Conservation (phyloP, 306 rosid species). For the Prunus campanulata region DNA sequence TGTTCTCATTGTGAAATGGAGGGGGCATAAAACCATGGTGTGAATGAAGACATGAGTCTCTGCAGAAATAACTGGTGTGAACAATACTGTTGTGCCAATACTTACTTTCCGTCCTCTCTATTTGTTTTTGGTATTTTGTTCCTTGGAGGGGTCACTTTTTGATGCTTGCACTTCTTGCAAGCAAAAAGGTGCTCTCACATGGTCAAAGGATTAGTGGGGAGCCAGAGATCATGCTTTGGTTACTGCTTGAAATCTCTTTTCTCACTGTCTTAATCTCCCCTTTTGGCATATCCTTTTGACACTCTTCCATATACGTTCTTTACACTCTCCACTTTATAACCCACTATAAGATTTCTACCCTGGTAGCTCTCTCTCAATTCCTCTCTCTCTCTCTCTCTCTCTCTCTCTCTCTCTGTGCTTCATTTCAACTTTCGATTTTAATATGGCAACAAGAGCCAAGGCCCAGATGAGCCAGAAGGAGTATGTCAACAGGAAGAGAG, state of each 20-base stretch:
- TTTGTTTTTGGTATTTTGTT: constrained; percentile 17
- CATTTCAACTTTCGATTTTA: neutral
- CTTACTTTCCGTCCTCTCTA: neutral
- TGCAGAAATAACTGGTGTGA: neutral
- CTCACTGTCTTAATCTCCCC: constrained; percentile 44
- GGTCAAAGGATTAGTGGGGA: constrained; percentile 21
- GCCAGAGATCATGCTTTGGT: constrained; percentile 17
- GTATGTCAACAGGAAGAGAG: constrained; percentile 18
- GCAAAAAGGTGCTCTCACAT: constrained; percentile 6
- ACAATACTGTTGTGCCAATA: neutral
- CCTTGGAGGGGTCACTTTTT: constrained; percentile 23
- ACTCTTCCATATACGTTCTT: constrained; percentile 10
- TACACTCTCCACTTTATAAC: constrained; percentile 6
- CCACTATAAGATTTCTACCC: constrained; percentile 1
- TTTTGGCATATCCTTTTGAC: constrained; percentile 18
- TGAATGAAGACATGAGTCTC: neutral
- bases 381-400: constrained; percentile 15
- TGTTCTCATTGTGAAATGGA: neutral
- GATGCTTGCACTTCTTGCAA: constrained; percentile 7
- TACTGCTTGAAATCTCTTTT: constrained; percentile 33
- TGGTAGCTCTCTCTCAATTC: constrained; percentile 26
- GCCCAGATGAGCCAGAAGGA: constrained; percentile 11
- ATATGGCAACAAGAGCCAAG: constrained; percentile 21
- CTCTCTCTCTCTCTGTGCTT: neutral
- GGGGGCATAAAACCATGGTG: neutral